Evolutionary conservation across 2,329 filamentous ascomycete genomes (phyloP).

Genomic region (Penicillium sp.): DNA sequence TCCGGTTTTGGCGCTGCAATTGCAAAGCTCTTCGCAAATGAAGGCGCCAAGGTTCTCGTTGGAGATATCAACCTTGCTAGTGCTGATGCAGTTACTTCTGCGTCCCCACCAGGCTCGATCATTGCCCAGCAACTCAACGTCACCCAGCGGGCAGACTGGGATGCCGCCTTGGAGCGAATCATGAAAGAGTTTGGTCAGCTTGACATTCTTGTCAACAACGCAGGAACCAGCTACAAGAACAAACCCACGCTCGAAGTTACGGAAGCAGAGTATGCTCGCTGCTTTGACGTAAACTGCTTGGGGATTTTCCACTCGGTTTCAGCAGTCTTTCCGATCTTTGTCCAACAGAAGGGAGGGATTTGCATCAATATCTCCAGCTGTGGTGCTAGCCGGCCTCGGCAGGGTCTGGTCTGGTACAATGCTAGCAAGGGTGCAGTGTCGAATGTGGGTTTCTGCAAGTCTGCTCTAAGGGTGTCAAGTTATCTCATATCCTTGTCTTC

Average conservation of each 20-base stretch:
- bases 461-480: background rate
- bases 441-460: conserved; percentile 18
- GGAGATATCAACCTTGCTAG: background rate
- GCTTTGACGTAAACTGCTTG: conserved; percentile 44
- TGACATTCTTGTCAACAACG: conserved; percentile 48
- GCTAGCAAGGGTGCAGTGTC: conserved; percentile 42
- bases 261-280: conserved; percentile 40
- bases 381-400: conserved; percentile 38
- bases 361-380: conserved; percentile 45
- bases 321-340: conserved; percentile 36
- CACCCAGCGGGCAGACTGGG: conserved; percentile 25
- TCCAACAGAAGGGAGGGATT: conserved; percentile 33
- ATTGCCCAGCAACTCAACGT: conserved; percentile 19
- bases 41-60: conserved; percentile 2
- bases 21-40: background rate
- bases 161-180: conserved; percentile 21
- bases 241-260: conserved; percentile 40
- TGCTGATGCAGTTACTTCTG: background rate
- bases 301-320: conserved; percentile 36
- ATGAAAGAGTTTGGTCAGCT: conserved; percentile 24
- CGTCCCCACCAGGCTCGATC: background rate
- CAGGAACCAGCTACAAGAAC: conserved; percentile 38
- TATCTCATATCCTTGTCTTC: background rate
- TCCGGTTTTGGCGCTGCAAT: conserved; percentile 4
- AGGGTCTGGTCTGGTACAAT: conserved; percentile 45